Evolutionary conservation across 345 rosid species (phyloP).

Genomic region (Salix koriyanagi): DNA sequence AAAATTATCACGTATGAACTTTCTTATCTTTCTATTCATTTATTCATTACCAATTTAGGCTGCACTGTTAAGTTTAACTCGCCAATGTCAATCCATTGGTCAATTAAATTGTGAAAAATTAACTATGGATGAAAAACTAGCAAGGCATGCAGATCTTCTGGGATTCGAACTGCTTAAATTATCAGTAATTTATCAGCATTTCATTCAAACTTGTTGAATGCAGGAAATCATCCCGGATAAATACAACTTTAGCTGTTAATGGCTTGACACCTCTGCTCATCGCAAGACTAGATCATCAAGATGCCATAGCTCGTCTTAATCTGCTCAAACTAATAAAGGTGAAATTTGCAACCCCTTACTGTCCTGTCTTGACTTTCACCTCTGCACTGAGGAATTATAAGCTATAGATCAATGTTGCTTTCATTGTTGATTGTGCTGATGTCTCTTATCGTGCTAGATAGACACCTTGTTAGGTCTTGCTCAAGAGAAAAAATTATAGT

Average conservation of each 20-base stretch:
- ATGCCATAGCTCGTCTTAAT: slow-evolving; percentile 3
- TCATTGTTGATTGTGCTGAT: too few species aligned
- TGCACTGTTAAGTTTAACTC: background rate
- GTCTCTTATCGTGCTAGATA: too few species aligned
- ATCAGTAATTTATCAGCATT: too few species aligned
- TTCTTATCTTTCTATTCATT: background rate
- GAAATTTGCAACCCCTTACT: background rate
- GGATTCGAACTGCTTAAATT: too few species aligned
- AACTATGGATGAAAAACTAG: too few species aligned
- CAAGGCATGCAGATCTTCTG: too few species aligned
- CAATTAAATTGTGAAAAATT: background rate
- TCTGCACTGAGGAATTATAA: too few species aligned
- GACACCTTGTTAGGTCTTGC: too few species aligned
- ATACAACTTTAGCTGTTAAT: slow-evolving; percentile 36
- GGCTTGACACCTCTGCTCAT: slow-evolving; percentile 91
- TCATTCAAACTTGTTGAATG: too few species aligned
- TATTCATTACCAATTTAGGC: background rate
- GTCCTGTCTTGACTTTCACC: background rate
- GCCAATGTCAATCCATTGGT: background rate
- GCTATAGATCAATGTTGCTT: too few species aligned
- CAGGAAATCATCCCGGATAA: too few species aligned
- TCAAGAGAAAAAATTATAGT: too few species aligned
- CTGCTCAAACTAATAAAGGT: slow-evolving; percentile 89
- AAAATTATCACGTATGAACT: slow-evolving; percentile 81
- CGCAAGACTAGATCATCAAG: slow-evolving; percentile 86